These are phyloP conservation scores for Alternaria gaisen DNA, from an alignment of 2,329 filamentous ascomycete genomes.

Conservation along the genomic window DNA sequence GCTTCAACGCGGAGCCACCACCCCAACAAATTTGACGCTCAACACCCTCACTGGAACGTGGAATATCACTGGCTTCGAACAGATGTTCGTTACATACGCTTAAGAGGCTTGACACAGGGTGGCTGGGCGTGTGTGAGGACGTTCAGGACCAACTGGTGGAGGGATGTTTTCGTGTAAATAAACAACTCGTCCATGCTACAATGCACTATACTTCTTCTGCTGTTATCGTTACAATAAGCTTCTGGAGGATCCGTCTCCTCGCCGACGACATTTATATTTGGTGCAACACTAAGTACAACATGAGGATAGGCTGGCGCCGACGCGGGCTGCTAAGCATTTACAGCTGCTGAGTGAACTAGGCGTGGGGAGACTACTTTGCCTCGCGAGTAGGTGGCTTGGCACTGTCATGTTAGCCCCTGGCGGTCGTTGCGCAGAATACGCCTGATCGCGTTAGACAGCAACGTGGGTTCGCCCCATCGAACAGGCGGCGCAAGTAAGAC, in stretches of 20 bases:
- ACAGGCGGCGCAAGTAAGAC: background rate
- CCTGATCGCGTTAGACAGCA: background rate
- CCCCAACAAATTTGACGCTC: conserved; percentile 44
- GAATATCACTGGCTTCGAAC: conserved; percentile 38
- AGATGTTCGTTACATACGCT: conserved; percentile 40
- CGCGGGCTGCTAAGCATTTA: background rate
- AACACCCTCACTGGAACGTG: conserved; percentile 41
- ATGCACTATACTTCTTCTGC: background rate
- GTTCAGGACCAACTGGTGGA: background rate
- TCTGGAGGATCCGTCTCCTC: conserved; percentile 17
- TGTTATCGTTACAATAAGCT: background rate
- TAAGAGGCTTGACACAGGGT: conserved; percentile 27
- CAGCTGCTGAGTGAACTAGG: background rate
- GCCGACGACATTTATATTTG: background rate
- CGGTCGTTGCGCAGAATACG: background rate
- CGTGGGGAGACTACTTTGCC: conserved; percentile 35
- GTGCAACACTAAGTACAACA: background rate
- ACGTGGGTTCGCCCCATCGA: background rate
- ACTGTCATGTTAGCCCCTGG: conserved; percentile 28
- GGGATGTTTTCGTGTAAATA: background rate
- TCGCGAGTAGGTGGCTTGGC: conserved; percentile 36
- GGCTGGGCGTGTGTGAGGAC: background rate
- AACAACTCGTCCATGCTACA: background rate
- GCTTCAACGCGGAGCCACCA: conserved; percentile 52
- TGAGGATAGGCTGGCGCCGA: background rate